phyloP scores from a whole-genome alignment of 1,284 basidiomycete genomes.

The Trametes versicolor region DNA sequence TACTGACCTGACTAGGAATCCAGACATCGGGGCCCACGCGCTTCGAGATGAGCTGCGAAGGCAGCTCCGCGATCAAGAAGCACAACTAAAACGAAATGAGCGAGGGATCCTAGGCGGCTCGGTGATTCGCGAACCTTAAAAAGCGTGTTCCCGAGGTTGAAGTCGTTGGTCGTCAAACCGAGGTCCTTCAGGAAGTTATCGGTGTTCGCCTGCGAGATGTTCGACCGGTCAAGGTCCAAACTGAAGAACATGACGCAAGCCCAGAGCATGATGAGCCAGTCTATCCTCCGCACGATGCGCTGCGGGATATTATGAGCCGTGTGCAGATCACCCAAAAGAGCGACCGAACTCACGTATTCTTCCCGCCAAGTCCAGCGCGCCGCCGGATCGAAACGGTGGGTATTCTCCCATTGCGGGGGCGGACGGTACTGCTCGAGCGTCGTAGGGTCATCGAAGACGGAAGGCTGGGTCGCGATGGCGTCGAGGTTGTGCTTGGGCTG shows the following conservation, averaged over 20 bases:
- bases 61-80: conserved; percentile 71
- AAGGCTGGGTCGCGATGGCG: conserved; percentile 47
- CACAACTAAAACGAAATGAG: conserved; percentile 51
- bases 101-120: background rate
- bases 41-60: conserved; percentile 80
- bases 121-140: conserved; percentile 37
- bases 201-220: conserved; percentile 71
- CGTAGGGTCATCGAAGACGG: conserved; percentile 57
- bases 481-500: conserved; percentile 42
- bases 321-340: background rate
- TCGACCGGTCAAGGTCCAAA: conserved; percentile 63
- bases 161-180: conserved; percentile 67
- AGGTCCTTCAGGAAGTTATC: conserved; percentile 76
- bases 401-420: conserved; percentile 66
- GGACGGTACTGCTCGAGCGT: conserved; percentile 65
- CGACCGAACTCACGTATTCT: conserved; percentile 56
- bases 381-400: conserved; percentile 70
- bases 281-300: conserved; percentile 67
- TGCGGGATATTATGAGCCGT: conserved; percentile 34
- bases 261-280: conserved; percentile 72
- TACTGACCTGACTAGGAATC: conserved; percentile 72
- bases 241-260: conserved; percentile 71
- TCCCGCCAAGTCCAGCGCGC: conserved; percentile 78
- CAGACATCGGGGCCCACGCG: conserved; percentile 75
- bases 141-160: conserved; percentile 70